Base-by-base conservation (phyloP, 192 early-diverging fungal genomes). In the Glomus cerebriforme region DNA sequence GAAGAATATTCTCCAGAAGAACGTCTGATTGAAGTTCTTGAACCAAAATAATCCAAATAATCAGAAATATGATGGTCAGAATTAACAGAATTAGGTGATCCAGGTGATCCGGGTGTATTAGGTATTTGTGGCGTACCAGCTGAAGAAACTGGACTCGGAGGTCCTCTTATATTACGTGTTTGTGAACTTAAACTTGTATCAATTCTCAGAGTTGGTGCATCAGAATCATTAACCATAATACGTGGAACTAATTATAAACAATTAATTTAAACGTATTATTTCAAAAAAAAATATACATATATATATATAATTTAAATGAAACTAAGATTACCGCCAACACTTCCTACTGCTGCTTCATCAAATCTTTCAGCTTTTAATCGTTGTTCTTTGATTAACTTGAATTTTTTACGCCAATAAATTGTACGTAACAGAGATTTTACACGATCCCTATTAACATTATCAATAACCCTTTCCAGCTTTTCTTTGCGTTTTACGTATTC, bases 401-500 rank as follows among this genome's bases (percentile, higher is more conserved):
- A 67, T 26, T 78, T 78, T 15, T 37, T 31, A 49, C 24, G 35
- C 76, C 76, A 78, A 34, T 67, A 78, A 54, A 78, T 78, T 32
- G 76, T 67, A 13, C 47, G 22, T 35, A 78, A 59, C 43, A 78
- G 32, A 29, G 76, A 78, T 62, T 66, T 43, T 35, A 78, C 76
- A 32, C 45, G 76, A 54, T 78, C 76, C 10, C 2, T 35, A 39
- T 78, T 65, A 22, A 78, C 76, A 15, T 32, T 67, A 27, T 78
- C 76, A 49, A n/a, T 67, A 24, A 78, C 76, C 15, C 35, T 79
- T 60, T 86, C 84, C n/a, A 81, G 64, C 59, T 86, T 86, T 43
- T 78, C 76, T 72, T 78, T 78, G 26, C 85, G 78, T 43, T 81
- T 70, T 26, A 86, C 39, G 19, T 83, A 73, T 19, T 86, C 85